Evolutionary conservation across 73 alveolate species (phyloP).

Genomic region (Tetrahymena thermophila): DNA sequence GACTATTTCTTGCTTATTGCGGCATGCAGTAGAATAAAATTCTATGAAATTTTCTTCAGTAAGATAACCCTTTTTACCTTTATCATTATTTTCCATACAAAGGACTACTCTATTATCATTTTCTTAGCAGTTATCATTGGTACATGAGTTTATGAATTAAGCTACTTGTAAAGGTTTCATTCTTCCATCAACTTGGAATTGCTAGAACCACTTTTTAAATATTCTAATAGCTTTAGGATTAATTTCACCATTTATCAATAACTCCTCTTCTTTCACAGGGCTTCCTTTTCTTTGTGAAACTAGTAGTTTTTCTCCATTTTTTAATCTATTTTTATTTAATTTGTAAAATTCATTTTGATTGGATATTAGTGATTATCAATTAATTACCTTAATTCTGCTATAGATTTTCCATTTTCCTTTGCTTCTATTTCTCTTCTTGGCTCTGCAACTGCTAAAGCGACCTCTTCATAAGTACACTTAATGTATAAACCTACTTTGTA

Average conservation of each 20-base stretch:
- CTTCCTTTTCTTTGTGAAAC: not conserved
- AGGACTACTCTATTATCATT: conserved; percentile 50
- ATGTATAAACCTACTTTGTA: not conserved
- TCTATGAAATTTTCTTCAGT: conserved; percentile 48
- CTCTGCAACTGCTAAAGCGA: conserved; percentile 33
- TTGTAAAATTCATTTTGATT: conserved; percentile 1
- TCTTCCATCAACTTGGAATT: conserved; percentile 52
- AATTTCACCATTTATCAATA: conserved; percentile 13
- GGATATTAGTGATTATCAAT: conserved; percentile 18
- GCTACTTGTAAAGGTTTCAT: conserved; percentile 64
- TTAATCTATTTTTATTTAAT: conserved; percentile 24
- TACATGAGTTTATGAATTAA: conserved; percentile 62
- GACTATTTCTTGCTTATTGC: conserved; percentile 56
- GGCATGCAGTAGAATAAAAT: conserved; percentile 55
- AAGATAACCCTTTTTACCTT: conserved; percentile 55
- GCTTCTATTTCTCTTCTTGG: conserved; percentile 60
- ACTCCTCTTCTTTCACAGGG: conserved; percentile 15
- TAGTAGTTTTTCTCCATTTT: conserved; percentile 23
- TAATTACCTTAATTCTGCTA: conserved; percentile 63
- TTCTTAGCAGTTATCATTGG: conserved; percentile 64
- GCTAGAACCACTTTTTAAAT: conserved; percentile 53
- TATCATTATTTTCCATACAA: conserved; percentile 53
- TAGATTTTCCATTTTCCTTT: conserved; percentile 72
- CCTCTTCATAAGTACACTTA: conserved; percentile 55
- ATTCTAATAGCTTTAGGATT: conserved; percentile 53